Conservation (phyloP, 2,329 filamentous ascomycete species). For the Sphaceloma murrayae region DNA sequence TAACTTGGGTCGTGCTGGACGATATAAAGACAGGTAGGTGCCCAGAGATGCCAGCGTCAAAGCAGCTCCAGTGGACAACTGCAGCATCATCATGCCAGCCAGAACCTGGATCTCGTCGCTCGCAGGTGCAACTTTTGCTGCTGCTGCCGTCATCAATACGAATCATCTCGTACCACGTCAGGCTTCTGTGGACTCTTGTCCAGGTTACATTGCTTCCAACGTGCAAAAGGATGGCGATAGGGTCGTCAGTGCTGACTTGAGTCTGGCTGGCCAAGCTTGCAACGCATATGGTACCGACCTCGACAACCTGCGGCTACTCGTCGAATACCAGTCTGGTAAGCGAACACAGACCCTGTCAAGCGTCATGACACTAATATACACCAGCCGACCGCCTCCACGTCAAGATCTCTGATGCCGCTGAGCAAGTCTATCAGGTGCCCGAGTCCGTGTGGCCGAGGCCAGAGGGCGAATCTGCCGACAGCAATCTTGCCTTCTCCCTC, state of each 20-base stretch:
- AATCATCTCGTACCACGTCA: constrained; percentile 16
- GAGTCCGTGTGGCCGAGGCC: constrained; percentile 58
- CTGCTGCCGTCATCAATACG: constrained; percentile 1
- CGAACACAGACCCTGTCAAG: too few species aligned
- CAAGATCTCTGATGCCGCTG: constrained; percentile 60
- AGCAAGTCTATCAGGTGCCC: constrained; percentile 65
- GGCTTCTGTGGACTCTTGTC: constrained; percentile 37
- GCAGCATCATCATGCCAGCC: constrained; percentile 1
- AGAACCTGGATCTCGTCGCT: constrained; percentile 2
- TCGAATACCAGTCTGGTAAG: constrained; percentile 53
- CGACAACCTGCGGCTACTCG: constrained; percentile 45
- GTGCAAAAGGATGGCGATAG: constrained; percentile 33
- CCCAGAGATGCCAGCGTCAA: neutral
- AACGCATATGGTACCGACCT: constrained; percentile 52
- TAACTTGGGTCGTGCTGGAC: neutral
- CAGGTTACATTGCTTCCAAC: constrained; percentile 58
- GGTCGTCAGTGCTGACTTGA: constrained; percentile 46
- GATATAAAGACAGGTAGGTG: constrained; percentile 6
- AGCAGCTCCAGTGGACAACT: neutral
- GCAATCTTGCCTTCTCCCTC: constrained; percentile 47
- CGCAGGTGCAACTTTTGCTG: constrained; percentile 3
- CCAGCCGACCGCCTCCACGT: constrained; percentile 54
- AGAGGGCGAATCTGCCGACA: constrained; percentile 24
- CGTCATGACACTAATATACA: constrained; percentile 14
- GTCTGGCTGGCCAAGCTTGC: constrained; percentile 56